These are phyloP conservation scores for Cymbopogon citratus DNA, from an alignment of 176 grass and related monocot species.

Conservation along the genomic window DNA sequence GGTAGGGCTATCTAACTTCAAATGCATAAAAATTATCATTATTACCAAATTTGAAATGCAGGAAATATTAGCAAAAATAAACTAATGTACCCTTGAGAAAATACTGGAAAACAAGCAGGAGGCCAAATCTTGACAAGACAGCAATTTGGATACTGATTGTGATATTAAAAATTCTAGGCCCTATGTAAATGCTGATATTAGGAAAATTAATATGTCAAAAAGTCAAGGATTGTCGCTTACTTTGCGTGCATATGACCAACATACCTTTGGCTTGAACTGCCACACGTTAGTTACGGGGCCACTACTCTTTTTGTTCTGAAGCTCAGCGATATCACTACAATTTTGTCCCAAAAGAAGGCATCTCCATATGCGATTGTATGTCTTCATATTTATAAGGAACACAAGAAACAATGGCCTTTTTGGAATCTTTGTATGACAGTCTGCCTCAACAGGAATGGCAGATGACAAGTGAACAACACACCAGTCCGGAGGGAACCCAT, in stretches of 20 bases:
- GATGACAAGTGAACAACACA: constrained; percentile 2
- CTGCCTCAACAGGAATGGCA: not conserved
- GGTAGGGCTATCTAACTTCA: not conserved
- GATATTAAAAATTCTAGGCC: not conserved
- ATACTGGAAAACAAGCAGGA: not conserved
- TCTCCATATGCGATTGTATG: not conserved
- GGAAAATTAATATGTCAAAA: not conserved
- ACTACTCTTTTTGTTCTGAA: not conserved
- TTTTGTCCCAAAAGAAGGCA: constrained; percentile 8
- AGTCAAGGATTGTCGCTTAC: not conserved
- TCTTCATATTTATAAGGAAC: not conserved
- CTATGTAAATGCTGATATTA: not conserved
- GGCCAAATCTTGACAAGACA: not conserved
- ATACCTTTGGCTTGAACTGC: constrained; percentile 17
- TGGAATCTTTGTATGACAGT: not conserved
- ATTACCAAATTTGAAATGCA: not conserved
- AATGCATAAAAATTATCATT: not conserved
- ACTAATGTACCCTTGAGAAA: not conserved
- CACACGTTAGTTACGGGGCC: not conserved
- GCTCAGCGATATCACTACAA: not conserved
- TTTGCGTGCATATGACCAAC: not conserved
- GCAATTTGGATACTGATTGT: not conserved
- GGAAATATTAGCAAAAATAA: not conserved
- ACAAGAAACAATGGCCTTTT: not conserved
- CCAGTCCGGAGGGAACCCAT: not conserved